A percentile compares a stretch with the other conserved stretches of the same genome.
phyloP scores from a whole-genome alignment of 75 land plant species.

The Pinus tabuliformis region DNA sequence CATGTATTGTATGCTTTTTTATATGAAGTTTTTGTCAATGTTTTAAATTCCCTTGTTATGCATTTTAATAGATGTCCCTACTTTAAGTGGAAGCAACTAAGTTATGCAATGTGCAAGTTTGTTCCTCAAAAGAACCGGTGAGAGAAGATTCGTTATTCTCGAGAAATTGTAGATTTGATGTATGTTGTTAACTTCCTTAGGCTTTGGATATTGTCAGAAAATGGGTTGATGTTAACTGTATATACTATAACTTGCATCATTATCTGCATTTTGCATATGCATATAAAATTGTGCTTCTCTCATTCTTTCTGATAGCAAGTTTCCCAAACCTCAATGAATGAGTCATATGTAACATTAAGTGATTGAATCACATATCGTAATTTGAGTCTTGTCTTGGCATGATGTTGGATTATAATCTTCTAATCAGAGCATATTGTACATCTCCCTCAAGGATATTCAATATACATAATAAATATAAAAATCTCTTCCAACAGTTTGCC shows the following conservation, averaged over 20 bases:
- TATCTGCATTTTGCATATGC: neutral
- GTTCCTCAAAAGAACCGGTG: conserved; percentile 10
- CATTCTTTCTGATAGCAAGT: too few relatives aligned
- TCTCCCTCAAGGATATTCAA: too few relatives aligned
- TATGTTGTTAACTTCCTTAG: conserved; percentile 2
- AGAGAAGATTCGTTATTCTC: conserved; percentile 11
- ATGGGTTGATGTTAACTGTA: neutral
- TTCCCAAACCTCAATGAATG: too few relatives aligned
- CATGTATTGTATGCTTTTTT: neutral
- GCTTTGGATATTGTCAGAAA: neutral
- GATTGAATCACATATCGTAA: too few relatives aligned
- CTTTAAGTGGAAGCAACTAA: neutral
- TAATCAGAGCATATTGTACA: too few relatives aligned
- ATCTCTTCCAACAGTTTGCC: too few relatives aligned
- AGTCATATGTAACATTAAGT: too few relatives aligned
- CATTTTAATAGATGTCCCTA: neutral
- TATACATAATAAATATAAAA: too few relatives aligned
- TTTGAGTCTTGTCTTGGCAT: too few relatives aligned
- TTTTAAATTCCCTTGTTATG: neutral
- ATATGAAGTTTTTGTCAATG: neutral
- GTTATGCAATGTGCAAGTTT: conserved; percentile 2
- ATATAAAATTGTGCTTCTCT: too few relatives aligned
- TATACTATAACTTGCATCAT: neutral
- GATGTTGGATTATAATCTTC: too few relatives aligned
- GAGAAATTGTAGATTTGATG: conserved; percentile 4